Evolutionary conservation across 2,329 filamentous ascomycete species (phyloP).

Genomic region (Ophiocordyceps robertsii): DNA sequence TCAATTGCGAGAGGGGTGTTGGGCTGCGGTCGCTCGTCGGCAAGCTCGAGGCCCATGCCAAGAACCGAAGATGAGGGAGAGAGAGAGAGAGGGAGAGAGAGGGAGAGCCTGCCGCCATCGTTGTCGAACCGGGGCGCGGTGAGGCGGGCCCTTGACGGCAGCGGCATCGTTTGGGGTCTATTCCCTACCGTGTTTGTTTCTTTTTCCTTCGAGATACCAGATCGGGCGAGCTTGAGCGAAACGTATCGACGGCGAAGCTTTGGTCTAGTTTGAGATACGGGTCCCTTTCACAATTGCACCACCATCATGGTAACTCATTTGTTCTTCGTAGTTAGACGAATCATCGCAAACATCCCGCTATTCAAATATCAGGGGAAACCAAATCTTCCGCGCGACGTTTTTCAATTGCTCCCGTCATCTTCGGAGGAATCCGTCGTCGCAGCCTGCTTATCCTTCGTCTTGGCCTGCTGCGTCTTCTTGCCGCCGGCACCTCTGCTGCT

Average conservation of each 20-base stretch:
- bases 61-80: slow-evolving; percentile 15
- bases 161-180: no score
- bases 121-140: not conserved
- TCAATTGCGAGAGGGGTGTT: slow-evolving; percentile 69
- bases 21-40: slow-evolving; percentile 57
- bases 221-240: no score
- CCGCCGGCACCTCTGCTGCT: not conserved
- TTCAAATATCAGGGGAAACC: no score
- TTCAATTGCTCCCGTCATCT: not conserved
- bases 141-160: not conserved
- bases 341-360: no score
- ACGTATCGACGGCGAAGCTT: no score
- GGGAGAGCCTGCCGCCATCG: not conserved
- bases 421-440: not conserved
- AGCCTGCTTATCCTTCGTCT: slow-evolving; percentile 1
- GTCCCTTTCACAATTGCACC: no score
- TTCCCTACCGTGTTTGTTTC: no score
- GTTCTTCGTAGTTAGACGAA: no score
- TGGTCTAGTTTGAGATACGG: no score
- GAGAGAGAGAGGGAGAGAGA: not conserved
- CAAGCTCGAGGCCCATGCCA: slow-evolving; percentile 42
- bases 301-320: no score
- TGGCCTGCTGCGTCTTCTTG: slow-evolving; percentile 22
- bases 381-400: no score
- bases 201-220: no score